Percentiles rank a stretch among this genome's conserved stretches.
phyloP scores from a whole-genome alignment of 2,329 filamentous ascomycete species.

The Nigrospora osmanthi region DNA sequence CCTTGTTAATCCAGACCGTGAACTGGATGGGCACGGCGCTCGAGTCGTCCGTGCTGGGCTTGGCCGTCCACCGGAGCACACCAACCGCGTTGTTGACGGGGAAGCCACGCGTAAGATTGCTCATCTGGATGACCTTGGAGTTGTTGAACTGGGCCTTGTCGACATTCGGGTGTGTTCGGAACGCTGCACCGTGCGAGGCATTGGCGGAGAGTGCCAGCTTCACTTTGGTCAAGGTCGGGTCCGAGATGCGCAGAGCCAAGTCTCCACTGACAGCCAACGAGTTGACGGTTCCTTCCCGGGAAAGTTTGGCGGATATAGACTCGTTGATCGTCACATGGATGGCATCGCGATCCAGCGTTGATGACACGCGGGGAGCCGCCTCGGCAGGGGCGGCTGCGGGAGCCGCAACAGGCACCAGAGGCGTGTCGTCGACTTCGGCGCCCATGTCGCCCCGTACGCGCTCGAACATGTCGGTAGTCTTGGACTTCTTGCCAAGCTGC shows the following conservation, averaged over 20 bases:
- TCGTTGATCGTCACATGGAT: conserved; percentile 86
- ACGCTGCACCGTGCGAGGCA: conserved; percentile 76
- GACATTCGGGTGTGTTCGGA: conserved; percentile 94
- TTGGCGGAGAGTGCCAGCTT: conserved; percentile 74
- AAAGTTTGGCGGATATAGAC: conserved; percentile 81
- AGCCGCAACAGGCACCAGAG: conserved; percentile 52
- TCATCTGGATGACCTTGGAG: conserved; percentile 80
- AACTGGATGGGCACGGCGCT: conserved; percentile 87
- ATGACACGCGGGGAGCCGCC: conserved; percentile 49
- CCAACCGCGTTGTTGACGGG: conserved; percentile 90
- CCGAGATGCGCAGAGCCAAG: conserved; percentile 81
- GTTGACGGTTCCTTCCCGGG: conserved; percentile 78
- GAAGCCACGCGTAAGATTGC: conserved; percentile 81
- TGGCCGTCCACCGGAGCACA: conserved; percentile 86
- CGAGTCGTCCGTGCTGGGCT: conserved; percentile 71
- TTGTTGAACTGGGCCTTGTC: conserved; percentile 82
- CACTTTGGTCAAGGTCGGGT: conserved; percentile 83
- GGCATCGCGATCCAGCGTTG: conserved; percentile 70
- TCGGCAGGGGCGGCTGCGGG: conserved; percentile 39
- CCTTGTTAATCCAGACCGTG: conserved; percentile 95
- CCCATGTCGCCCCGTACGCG: conserved; percentile 87
- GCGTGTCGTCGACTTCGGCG: conserved; percentile 71
- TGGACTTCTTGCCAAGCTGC: conserved; percentile 98
- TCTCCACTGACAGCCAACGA: conserved; percentile 88
- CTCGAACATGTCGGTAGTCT: conserved; percentile 95